Evolutionary conservation across 805 yeast species (phyloP).

Genomic region (Lipomyces anomalus): DNA sequence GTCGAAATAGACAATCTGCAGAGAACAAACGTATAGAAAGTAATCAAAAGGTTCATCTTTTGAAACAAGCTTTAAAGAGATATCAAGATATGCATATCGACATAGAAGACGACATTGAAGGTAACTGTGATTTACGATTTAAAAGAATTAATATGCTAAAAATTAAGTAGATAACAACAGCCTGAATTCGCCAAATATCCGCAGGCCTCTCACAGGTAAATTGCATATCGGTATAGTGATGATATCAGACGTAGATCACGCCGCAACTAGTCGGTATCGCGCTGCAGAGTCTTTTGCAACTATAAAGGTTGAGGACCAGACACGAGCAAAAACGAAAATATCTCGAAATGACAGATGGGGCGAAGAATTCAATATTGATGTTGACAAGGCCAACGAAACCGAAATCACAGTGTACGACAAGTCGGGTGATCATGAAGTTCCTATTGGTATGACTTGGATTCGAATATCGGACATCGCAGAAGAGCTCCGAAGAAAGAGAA

Average conservation of each 20-base stretch:
- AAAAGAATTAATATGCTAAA: not conserved
- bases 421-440: constrained; percentile 51
- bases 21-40: constrained; percentile 76
- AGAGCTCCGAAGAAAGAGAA: constrained; percentile 86
- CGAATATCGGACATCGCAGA: constrained; percentile 87
- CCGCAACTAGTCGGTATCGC: constrained; percentile 66
- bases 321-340: constrained; percentile 66
- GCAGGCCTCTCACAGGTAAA: constrained; percentile 79
- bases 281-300: constrained; percentile 74
- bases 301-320: constrained; percentile 83
- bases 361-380: constrained; percentile 73
- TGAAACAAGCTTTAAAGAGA: constrained; percentile 76
- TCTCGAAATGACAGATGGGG: constrained; percentile 75
- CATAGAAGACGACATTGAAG: constrained; percentile 44
- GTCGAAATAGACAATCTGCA: constrained; percentile 77
- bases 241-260: constrained; percentile 86
- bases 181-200: constrained; percentile 60
- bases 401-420: constrained; percentile 85
- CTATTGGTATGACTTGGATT: constrained; percentile 92
- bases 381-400: constrained; percentile 88
- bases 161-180: constrained; percentile 40
- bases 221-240: constrained; percentile 68
- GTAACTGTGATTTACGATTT: constrained; percentile 21
- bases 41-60: constrained; percentile 74
- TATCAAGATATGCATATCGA: constrained; percentile 84